Evolutionary conservation across 164 flowering plant genomes (phyloP).

Genomic region (Berberis vulgaris): DNA sequence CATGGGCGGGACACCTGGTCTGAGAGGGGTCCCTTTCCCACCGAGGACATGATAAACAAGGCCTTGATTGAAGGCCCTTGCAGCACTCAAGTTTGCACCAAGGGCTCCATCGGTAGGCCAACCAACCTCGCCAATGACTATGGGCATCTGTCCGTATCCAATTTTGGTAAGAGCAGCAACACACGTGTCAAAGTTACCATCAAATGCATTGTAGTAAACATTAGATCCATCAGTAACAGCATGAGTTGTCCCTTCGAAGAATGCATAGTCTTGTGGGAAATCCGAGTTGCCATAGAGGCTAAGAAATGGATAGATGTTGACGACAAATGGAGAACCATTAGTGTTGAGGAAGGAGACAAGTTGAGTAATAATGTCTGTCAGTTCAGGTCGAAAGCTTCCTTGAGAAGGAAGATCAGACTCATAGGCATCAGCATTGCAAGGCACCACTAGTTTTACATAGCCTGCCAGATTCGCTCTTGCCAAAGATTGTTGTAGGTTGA

Average conservation of each 20-base stretch:
- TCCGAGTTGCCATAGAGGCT: constrained; percentile 75
- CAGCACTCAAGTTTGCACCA: constrained; percentile 71
- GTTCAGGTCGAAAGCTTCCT: constrained; percentile 81
- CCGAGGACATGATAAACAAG: constrained; percentile 52
- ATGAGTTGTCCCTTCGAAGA: constrained; percentile 72
- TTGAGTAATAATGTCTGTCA: constrained; percentile 64
- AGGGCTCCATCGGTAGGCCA: constrained; percentile 93
- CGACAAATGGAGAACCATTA: constrained; percentile 85
- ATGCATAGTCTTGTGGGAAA: constrained; percentile 91
- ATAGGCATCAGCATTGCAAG: constrained; percentile 95
- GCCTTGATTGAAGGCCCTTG: constrained; percentile 81
- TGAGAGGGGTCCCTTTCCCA: constrained; percentile 78
- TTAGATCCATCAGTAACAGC: constrained; percentile 70
- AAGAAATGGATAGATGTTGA: constrained; percentile 91
- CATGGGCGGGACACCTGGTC: constrained; percentile 69
- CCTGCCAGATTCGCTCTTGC: constrained; percentile 65
- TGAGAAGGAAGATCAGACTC: constrained; percentile 78
- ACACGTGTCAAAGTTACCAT: constrained; percentile 82
- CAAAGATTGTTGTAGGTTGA: constrained; percentile 75
- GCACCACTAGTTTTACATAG: constrained; percentile 70
- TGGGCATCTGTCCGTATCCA: constrained; percentile 77
- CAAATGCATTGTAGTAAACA: constrained; percentile 76
- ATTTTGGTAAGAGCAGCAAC: constrained; percentile 70
- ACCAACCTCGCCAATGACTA: constrained; percentile 82
- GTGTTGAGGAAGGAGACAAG: constrained; percentile 72